A percentile compares a stretch with the other conserved stretches of the same genome.
phyloP scores from a whole-genome alignment of 805 yeast genomes.

The Wickerhamiella qilinensis region DNA sequence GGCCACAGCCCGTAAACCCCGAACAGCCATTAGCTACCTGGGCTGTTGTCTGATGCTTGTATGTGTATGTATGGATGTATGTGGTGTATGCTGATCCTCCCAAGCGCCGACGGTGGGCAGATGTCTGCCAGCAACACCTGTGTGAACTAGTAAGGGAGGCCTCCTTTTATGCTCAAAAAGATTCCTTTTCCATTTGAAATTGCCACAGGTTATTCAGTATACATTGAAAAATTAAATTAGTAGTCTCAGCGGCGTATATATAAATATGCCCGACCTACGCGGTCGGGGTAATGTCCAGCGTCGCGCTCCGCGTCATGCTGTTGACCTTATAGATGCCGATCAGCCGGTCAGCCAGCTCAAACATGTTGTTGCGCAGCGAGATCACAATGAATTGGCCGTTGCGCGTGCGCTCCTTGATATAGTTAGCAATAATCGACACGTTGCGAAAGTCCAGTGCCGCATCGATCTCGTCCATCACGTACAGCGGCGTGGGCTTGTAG shows the following conservation, averaged over 20 bases:
- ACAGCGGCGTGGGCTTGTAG: conserved; percentile 91
- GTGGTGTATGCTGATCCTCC: no score
- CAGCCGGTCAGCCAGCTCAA: conserved; percentile 83
- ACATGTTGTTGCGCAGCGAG: conserved; percentile 92
- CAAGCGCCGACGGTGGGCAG: no score
- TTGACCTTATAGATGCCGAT: conserved; percentile 91
- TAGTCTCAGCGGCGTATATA: no score
- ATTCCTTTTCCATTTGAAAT: no score
- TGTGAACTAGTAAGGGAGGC: no score
- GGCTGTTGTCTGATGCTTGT: no score
- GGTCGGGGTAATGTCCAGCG: conserved; percentile 19
- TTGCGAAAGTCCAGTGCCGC: conserved; percentile 96
- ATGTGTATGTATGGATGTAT: no score
- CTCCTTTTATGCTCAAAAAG: no score
- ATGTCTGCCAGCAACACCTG: no score
- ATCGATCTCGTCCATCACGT: conserved; percentile 98
- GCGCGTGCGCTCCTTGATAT: conserved; percentile 86
- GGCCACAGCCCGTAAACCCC: background rate
- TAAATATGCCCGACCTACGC: no score
- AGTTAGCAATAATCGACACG: conserved; percentile 93
- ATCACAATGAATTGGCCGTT: conserved; percentile 95
- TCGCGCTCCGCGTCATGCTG: conserved; percentile 77
- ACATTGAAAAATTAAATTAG: no score
- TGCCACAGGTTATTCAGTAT: no score
- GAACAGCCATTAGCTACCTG: background rate